These are phyloP conservation scores for Boeremia exigua DNA, from an alignment of 2,329 filamentous ascomycete species.

Conservation along the genomic window DNA sequence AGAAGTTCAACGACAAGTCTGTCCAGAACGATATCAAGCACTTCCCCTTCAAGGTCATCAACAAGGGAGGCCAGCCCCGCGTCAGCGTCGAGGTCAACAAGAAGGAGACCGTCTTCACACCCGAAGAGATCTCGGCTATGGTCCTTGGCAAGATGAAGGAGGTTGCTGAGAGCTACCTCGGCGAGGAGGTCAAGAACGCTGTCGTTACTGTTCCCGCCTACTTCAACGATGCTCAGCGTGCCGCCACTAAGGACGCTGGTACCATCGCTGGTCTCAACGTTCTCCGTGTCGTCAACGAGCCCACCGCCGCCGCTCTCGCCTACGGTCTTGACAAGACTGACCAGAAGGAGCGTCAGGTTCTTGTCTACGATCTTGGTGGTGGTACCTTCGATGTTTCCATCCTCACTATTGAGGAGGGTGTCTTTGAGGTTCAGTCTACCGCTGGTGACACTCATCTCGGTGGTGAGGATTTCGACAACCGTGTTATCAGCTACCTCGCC, in stretches of 20 bases:
- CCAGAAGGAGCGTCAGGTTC: conserved; percentile 48
- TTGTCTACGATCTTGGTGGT: conserved; percentile 53
- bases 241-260: conserved; percentile 95
- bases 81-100: conserved; percentile 76
- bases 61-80: conserved; percentile 88
- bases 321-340: conserved; percentile 72
- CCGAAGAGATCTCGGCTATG: conserved; percentile 82
- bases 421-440: conserved; percentile 93
- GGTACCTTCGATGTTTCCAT: conserved; percentile 64
- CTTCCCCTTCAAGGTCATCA: conserved; percentile 93
- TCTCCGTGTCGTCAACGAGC: conserved; percentile 95
- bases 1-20: conserved; percentile 64
- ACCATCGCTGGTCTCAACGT: conserved; percentile 92
- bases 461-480: conserved; percentile 99
- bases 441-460: conserved; percentile 96
- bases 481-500: conserved; percentile 93
- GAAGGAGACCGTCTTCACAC: conserved; percentile 74
- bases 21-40: conserved; percentile 95
- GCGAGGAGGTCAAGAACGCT: conserved; percentile 83
- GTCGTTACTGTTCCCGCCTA: conserved; percentile 96
- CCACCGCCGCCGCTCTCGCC: conserved; percentile 92
- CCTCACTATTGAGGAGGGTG: conserved; percentile 84
- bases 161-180: conserved; percentile 77
- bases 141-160: conserved; percentile 75
- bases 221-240: conserved; percentile 98